Evolutionary conservation across 2,329 filamentous ascomycete species (phyloP), one percentile per base, ranked within the genome.

Genomic region (Blastomyces emzantsi): DNA sequence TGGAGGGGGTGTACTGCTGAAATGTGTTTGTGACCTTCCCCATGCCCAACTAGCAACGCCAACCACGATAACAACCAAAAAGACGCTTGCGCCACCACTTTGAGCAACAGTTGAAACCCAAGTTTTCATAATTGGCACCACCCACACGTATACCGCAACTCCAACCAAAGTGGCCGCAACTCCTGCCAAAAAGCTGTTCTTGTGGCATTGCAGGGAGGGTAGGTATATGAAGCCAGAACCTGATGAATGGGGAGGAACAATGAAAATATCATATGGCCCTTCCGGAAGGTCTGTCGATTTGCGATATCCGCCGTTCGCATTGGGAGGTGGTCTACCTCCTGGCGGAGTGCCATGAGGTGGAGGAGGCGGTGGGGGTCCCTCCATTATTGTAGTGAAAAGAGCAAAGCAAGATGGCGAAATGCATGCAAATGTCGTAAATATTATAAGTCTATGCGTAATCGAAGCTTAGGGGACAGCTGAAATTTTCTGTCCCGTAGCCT

Each of bases 261-360:
- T 89, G 79, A 97, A 97, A 73, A 97, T 96, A 79, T 97, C 93
- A 77, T 96, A 97, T 74, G 94, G 95, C 63, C 93, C 92, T 1
- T 89, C 83, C 2, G 93, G 93, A 58, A 97, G 80, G 63, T 89
- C 88, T 61, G 76, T 76, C 7, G 74, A 70, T 66, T 74, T 78
- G 63, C 75, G 75, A 64, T 78, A 77, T 63, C 60, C 59, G 28
- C 64, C 65, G 22, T 65, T 62, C 33, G 60, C 49, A 19, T 64
- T 64, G 22, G 64, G 61, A 19, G 47, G 49, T 22, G 56, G 62
- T 65, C 75, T 74, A 41, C 63, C 64, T 33, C 81, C 80, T 47
- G 85, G 82, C 60, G 90, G 89, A 69, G 86, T 88, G 76, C 92
- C 91, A 78, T 96, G 92, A 67, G 90, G 91, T 69, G 90, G 91